Percentiles rank a stretch among this genome's conserved stretches.
Conservation (phyloP, 2,329 filamentous ascomycete species). For the Bertia moriformis region DNA sequence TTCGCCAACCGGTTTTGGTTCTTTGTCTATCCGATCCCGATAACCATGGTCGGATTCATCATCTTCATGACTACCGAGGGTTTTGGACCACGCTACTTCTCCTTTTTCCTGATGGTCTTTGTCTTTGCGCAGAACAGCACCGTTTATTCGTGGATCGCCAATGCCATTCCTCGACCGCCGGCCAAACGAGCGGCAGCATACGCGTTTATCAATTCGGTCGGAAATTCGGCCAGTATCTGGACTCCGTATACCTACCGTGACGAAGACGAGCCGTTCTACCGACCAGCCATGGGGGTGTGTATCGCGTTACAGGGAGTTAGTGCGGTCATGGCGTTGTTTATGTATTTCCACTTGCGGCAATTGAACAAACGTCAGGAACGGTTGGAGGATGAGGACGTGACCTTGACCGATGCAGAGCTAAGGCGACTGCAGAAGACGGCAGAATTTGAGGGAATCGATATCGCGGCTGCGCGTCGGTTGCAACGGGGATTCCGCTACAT, state of each 20-base stretch:
- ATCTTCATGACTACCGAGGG: slow-evolving; percentile 34
- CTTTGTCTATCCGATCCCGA: slow-evolving; percentile 32
- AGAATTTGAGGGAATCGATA: slow-evolving; percentile 31
- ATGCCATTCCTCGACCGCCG: slow-evolving; percentile 31
- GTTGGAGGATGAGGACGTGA: slow-evolving; percentile 28
- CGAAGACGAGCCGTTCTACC: slow-evolving; percentile 20
- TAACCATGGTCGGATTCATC: slow-evolving; percentile 32
- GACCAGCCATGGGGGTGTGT: slow-evolving; percentile 22
- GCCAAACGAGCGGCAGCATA: slow-evolving; percentile 38
- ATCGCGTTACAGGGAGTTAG: slow-evolving; percentile 22
- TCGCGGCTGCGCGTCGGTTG: slow-evolving; percentile 29
- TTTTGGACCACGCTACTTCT: slow-evolving; percentile 38
- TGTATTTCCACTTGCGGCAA: slow-evolving; percentile 20
- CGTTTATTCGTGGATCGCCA: slow-evolving; percentile 31
- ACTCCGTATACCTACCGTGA: slow-evolving; percentile 29
- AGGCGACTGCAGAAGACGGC: slow-evolving; percentile 30
- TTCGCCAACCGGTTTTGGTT: slow-evolving; percentile 31
- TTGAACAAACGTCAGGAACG: slow-evolving; percentile 33
- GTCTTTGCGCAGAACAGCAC: slow-evolving; percentile 38
- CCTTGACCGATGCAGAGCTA: slow-evolving; percentile 29
- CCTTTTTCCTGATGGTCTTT: slow-evolving; percentile 38
- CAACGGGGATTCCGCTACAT: slow-evolving; percentile 40
- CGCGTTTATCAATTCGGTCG: slow-evolving; percentile 37
- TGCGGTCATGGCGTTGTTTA: slow-evolving; percentile 14
- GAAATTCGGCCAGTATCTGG: slow-evolving; percentile 36